Evolutionary conservation across 139 green algal genomes (phyloP).

Genomic region (Micromonas commoda): DNA sequence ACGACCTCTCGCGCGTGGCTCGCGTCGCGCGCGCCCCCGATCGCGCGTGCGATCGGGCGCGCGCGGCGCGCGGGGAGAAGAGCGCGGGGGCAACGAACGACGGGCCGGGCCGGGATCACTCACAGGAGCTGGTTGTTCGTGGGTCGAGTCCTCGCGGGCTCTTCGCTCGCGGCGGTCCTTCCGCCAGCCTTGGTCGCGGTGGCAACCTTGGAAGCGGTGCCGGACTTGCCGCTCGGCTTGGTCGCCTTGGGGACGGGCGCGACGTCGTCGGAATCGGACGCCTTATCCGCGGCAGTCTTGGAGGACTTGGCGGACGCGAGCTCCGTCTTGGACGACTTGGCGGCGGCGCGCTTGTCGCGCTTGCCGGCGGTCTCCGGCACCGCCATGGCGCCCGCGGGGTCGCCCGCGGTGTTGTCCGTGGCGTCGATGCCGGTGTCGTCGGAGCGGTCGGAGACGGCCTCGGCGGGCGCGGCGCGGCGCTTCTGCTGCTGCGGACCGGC

Average conservation of each 20-base stretch:
- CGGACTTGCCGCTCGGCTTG: not conserved
- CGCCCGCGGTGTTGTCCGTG: too few species aligned
- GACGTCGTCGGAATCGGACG: too few species aligned
- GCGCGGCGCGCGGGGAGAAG: too few species aligned
- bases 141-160: slow-evolving; percentile 31
- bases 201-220: not conserved
- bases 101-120: not conserved
- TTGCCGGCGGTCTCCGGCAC: too few species aligned
- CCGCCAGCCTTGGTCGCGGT: not conserved
- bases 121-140: slow-evolving; percentile 88
- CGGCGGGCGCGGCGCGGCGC: too few species aligned
- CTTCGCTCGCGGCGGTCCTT: not conserved
- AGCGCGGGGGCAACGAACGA: slow-evolving; percentile 44
- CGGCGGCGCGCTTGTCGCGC: not conserved
- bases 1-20: not conserved
- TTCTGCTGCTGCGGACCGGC: too few species aligned
- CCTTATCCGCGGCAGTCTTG: not conserved
- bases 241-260: too few species aligned
- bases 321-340: not conserved
- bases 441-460: too few species aligned
- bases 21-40: not conserved
- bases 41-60: too few species aligned
- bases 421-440: too few species aligned
- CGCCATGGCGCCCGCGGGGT: too few species aligned
- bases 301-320: not conserved